A percentile compares a stretch with the other conserved stretches of the same genome.
Evolutionary conservation across 805 yeast genomes (phyloP).

Genomic region (Candida boleticola): DNA sequence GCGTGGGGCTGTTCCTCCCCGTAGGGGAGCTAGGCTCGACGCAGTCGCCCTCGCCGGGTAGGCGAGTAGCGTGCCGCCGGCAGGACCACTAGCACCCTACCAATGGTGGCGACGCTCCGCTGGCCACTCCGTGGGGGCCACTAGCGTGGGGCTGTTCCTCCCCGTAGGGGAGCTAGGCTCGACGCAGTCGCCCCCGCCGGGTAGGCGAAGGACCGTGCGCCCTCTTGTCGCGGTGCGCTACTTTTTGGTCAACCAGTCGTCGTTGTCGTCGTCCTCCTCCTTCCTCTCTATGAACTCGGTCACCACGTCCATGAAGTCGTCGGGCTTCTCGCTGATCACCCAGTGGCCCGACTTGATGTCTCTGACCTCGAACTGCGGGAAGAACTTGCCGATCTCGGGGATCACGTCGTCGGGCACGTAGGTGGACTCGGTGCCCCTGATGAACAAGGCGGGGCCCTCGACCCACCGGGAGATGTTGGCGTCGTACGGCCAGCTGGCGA

Average conservation of each 20-base stretch:
- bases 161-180: background rate
- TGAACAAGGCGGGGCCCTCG: conserved; percentile 67
- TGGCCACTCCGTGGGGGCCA: background rate
- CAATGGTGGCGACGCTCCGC: background rate
- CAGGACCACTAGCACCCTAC: too few relatives aligned
- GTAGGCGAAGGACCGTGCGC: background rate
- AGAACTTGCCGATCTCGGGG: conserved; percentile 68
- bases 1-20: background rate
- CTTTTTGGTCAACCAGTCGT: background rate
- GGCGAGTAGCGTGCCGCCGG: too few relatives aligned
- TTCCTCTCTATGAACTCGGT: conserved; percentile 58
- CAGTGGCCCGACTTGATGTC: conserved; percentile 90
- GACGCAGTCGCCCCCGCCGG: too few relatives aligned
- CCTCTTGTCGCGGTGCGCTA: background rate
- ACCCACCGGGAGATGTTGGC: conserved; percentile 52
- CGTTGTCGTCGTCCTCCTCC: conserved; percentile 27
- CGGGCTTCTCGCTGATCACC: conserved; percentile 85
- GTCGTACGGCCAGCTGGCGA: conserved; percentile 78
- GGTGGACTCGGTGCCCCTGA: conserved; percentile 72
- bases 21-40: background rate
- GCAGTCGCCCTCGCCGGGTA: background rate
- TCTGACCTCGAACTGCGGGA: conserved; percentile 71
- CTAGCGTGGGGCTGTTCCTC: background rate
- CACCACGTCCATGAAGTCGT: conserved; percentile 63
- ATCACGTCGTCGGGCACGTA: conserved; percentile 83